Evolutionary conservation across 805 yeast species (phyloP).

Genomic region (Ogataea kodamae): DNA sequence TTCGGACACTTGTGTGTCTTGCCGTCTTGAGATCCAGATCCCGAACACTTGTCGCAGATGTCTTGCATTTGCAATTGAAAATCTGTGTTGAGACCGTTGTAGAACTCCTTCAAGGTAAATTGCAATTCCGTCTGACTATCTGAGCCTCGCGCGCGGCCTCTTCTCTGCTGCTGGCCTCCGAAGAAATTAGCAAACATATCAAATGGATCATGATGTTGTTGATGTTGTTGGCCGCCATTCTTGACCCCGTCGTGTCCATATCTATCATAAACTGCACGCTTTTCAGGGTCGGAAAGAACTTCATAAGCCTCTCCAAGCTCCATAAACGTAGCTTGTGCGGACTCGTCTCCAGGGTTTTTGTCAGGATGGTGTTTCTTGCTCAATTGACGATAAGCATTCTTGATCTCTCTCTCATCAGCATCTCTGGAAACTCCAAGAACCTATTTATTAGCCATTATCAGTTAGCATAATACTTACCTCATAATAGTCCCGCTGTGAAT

Average conservation of each 20-base stretch:
- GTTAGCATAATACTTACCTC: constrained; percentile 14
- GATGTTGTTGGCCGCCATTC: constrained; percentile 47
- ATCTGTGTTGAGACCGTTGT: constrained; percentile 60
- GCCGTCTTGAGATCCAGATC: constrained; percentile 84
- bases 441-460: constrained; percentile 13
- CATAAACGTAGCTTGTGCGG: constrained; percentile 80
- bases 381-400: constrained; percentile 76
- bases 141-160: constrained; percentile 51
- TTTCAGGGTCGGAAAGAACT: constrained; percentile 68
- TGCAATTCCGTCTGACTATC: constrained; percentile 55
- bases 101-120: constrained; percentile 63
- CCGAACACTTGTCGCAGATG: constrained; percentile 73
- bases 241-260: constrained; percentile 76
- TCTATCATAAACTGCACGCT: constrained; percentile 63
- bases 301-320: constrained; percentile 95
- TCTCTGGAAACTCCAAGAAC: constrained; percentile 65
- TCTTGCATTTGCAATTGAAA: constrained; percentile 67
- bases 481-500: constrained; percentile 42
- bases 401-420: constrained; percentile 79
- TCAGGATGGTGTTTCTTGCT: constrained; percentile 93
- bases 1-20: constrained; percentile 56
- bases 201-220: constrained; percentile 33
- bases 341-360: constrained; percentile 79
- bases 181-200: constrained; percentile 67
- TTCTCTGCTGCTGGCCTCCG: constrained; percentile 36